These are phyloP conservation scores for Boletus fagicola DNA, from an alignment of 768 basidiomycete species.

Conservation along the genomic window DNA sequence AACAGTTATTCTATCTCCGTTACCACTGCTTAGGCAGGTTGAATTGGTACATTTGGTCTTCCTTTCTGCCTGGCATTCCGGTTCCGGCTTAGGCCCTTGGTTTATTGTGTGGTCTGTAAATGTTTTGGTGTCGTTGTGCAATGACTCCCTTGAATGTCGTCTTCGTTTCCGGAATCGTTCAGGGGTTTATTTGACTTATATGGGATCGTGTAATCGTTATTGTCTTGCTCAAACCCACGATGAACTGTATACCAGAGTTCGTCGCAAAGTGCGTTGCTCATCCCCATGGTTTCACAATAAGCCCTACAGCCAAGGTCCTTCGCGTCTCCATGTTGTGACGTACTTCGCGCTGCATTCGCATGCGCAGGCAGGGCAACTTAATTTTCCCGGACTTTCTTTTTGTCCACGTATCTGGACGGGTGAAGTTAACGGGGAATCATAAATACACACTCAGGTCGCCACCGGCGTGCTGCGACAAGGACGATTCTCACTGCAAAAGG, in stretches of 20 bases:
- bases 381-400: slow-evolving; percentile 15
- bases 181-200: slow-evolving; percentile 13
- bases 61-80: not conserved
- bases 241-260: slow-evolving; percentile 2
- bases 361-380: slow-evolving; percentile 1
- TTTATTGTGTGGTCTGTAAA: not conserved
- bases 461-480: slow-evolving; percentile 5
- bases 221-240: slow-evolving; percentile 22
- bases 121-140: not conserved
- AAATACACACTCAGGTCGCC: slow-evolving; percentile 19
- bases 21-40: slow-evolving; percentile 5
- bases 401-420: slow-evolving; percentile 15
- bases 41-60: not conserved
- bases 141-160: not conserved
- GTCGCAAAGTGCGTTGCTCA: slow-evolving; percentile 6
- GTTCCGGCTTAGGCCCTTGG: not conserved
- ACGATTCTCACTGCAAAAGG: slow-evolving; percentile 20
- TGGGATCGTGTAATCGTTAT: slow-evolving; percentile 18
- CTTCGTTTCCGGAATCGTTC: not conserved
- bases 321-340: slow-evolving; percentile 23
- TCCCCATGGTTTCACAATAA: slow-evolving; percentile 35
- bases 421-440: slow-evolving; percentile 13
- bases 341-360: slow-evolving; percentile 10
- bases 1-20: slow-evolving; percentile 41
- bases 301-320: slow-evolving; percentile 11